Evolutionary conservation across 371 early-diverging fungal genomes (phyloP).

Genomic region (Cokeromyces recurvatus): DNA sequence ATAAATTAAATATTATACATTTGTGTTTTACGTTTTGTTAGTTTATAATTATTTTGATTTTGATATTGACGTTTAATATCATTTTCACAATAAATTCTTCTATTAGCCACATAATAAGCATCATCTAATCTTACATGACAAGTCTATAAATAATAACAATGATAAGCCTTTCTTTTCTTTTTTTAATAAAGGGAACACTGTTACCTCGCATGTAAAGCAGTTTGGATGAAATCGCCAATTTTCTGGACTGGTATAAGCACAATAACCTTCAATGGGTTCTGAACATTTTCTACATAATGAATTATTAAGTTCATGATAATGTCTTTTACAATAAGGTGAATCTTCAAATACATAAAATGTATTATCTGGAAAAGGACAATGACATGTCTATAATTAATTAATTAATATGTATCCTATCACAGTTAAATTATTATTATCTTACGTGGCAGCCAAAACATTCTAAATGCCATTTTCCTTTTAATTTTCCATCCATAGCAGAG

Average conservation of each 20-base stretch:
- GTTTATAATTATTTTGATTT: conserved; percentile 54
- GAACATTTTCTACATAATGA: conserved; percentile 76
- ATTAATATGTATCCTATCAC: neutral
- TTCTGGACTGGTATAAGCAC: conserved; percentile 72
- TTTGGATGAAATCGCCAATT: conserved; percentile 48
- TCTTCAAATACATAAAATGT: conserved; percentile 82
- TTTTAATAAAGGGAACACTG: neutral
- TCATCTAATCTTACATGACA: conserved; percentile 31
- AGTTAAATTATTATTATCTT: conserved; percentile 10
- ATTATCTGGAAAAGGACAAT: conserved; percentile 78
- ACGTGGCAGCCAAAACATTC: conserved; percentile 53
- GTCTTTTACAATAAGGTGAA: conserved; percentile 77
- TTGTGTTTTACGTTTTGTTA: conserved; percentile 68
- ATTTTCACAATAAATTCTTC: conserved; percentile 73
- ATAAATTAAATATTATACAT: conserved; percentile 36
- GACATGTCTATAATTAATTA: conserved; percentile 49
- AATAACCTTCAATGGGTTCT: conserved; percentile 82
- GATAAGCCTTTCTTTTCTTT: conserved; percentile 43
- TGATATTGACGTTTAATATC: conserved; percentile 67
- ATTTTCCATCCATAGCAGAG: conserved; percentile 71
- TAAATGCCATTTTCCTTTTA: conserved; percentile 78
- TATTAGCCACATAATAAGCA: conserved; percentile 76
- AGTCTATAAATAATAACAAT: no score
- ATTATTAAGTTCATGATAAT: conserved; percentile 79
- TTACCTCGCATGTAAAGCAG: conserved; percentile 42